phyloP scores from a whole-genome alignment of 257 asterid genomes.

The Forsythia viridissima region DNA sequence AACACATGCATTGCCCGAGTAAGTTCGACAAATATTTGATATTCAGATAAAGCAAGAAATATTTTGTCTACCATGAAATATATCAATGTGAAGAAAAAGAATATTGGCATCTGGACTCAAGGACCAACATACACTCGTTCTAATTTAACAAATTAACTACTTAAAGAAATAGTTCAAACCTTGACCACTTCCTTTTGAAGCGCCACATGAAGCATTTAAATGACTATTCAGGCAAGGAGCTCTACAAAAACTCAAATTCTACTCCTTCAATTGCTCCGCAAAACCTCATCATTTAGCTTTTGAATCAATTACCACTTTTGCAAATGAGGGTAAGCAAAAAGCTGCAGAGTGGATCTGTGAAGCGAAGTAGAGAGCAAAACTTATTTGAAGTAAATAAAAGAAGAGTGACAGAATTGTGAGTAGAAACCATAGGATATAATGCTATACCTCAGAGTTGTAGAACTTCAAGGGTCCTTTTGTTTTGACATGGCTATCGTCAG shows the following conservation, averaged over 20 bases:
- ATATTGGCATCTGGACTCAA: not conserved
- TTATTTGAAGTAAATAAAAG: not conserved
- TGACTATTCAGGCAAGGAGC: not conserved
- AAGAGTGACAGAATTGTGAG: not conserved
- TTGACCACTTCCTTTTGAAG: not conserved
- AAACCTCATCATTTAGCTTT: constrained; percentile 36
- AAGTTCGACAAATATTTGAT: not conserved
- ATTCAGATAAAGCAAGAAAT: not conserved
- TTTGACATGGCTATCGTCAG: constrained; percentile 36
- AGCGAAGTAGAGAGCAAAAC: constrained; percentile 9
- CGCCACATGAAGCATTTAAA: not conserved
- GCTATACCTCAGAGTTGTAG: constrained; percentile 77
- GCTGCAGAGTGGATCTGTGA: constrained; percentile 88
- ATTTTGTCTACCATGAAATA: not conserved
- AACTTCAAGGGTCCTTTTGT: constrained; percentile 59
- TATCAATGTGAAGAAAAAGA: not conserved
- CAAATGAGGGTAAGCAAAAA: constrained; percentile 91
- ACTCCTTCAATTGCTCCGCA: constrained; percentile 7
- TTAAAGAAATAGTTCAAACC: not conserved
- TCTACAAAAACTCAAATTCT: not conserved
- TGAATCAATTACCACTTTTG: constrained; percentile 77
- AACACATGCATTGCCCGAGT: not conserved
- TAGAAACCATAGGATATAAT: not conserved
- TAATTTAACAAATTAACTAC: not conserved
- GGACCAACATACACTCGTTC: not conserved